A percentile compares a stretch with the other conserved stretches of the same genome.
These are phyloP conservation scores for Debaryomycetaceae sp. DNA, from an alignment of 1,139 yeast species.

Conservation along the genomic window DNA sequence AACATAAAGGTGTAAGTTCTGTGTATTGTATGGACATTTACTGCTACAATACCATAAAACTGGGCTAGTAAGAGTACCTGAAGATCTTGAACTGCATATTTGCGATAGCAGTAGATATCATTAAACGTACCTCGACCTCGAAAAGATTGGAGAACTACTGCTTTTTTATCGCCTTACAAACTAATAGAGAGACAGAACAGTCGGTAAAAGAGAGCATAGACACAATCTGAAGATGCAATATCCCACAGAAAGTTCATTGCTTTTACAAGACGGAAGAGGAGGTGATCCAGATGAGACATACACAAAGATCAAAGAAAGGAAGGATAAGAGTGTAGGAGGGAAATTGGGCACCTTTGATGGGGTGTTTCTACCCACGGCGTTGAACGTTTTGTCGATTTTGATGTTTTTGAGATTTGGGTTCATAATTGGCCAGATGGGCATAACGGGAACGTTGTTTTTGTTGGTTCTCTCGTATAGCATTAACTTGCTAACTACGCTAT, in stretches of 20 bases:
- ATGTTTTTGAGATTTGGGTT: constrained; percentile 82
- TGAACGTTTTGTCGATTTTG: constrained; percentile 73
- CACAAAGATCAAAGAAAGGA: not conserved
- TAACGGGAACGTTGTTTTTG: constrained; percentile 57
- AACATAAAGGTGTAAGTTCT: no score
- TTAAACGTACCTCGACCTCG: not conserved
- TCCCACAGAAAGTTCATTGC: not conserved
- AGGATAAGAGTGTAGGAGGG: constrained; percentile 2
- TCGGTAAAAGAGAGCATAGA: not conserved
- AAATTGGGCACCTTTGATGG: constrained; percentile 76
- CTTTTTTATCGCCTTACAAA: no score
- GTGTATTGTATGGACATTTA: no score
- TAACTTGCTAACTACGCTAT: constrained; percentile 65
- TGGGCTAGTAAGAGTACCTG: no score
- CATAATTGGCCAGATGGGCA: constrained; percentile 75
- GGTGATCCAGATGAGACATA: not conserved
- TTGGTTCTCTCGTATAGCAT: constrained; percentile 62
- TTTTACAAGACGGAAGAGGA: not conserved
- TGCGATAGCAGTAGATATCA: not conserved
- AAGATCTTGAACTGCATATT: not conserved
- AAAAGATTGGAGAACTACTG: no score
- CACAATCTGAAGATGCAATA: not conserved
- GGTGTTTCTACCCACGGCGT: constrained; percentile 72
- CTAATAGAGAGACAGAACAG: no score
- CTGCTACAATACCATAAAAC: no score